Base-by-base conservation (phyloP, 1,284 basidiomycete genomes). In the Heterobasidion parviporum region DNA sequence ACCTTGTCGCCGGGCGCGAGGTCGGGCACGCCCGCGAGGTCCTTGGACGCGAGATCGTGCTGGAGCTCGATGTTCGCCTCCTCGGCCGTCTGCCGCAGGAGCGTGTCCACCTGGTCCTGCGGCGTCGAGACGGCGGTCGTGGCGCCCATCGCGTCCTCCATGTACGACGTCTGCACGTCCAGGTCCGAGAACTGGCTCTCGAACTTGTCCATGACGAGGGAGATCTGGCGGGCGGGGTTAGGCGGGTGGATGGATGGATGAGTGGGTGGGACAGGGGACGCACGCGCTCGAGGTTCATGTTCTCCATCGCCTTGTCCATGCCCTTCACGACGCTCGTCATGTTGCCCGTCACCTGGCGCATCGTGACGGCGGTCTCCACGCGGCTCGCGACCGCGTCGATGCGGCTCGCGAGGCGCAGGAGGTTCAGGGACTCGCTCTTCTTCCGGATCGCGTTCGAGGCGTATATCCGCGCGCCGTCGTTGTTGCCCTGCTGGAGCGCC, bases 231-330 rank as follows among this genome's bases (percentile, higher is more conserved):
- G 48, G 43, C 56, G 44, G 38, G 16, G 8, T n/a, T 15, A 26
- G 18, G 2, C 33, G 15, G 12, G 55, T 10, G 38, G 44, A 36
- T 8, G 43, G 6, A 55, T 10, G 38, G 44, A 36, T 8, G 43
- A 5, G 12, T 33, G 34, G n/a, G 48, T 6, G 26, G 26, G 26
- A 14, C 55, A 35, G 35, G 9, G 48, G 9, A 76, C 85, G 66
- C 66, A 94, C 95, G 69, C 88, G 79, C 67, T 99, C 97, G 53
- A 99, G 81, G 74, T 99, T 98, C 97, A 99, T 99, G 72, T 81
- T 92, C 68, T 98, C 92, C 97, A 99, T 98, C 5, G 97, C 97
- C 68, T 89, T 92, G 71, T 99, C 97, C 95, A 99, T 98, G 18
- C 95, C 95, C 68, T 87, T 89, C 54, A 99, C 97, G 6, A 99